Conservation (phyloP, 805 yeast genomes). For the Naumovozyma dairenensis region DNA sequence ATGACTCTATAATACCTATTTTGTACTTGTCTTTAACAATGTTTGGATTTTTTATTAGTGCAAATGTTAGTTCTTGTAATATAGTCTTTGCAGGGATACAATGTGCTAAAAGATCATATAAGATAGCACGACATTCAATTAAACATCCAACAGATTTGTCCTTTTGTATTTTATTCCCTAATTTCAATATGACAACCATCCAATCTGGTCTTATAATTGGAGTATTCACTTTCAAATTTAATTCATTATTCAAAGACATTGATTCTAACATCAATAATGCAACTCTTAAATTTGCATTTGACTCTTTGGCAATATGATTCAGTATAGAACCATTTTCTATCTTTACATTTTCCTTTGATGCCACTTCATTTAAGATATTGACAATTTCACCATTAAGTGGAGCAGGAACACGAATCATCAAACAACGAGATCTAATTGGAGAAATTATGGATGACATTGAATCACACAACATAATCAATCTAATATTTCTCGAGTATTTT, state of each 20-base stretch:
- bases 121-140: constrained; percentile 48
- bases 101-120: constrained; percentile 82
- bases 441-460: constrained; percentile 86
- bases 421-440: constrained; percentile 89
- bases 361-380: constrained; percentile 44
- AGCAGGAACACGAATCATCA: constrained; percentile 78
- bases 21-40: constrained; percentile 24
- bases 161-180: constrained; percentile 50
- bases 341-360: constrained; percentile 42
- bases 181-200: constrained; percentile 65
- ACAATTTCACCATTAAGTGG: constrained; percentile 57
- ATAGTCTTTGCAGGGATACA: constrained; percentile 87
- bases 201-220: constrained; percentile 72
- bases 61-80: constrained; percentile 49
- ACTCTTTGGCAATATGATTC: constrained; percentile 40
- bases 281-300: constrained; percentile 67
- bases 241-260: constrained; percentile 57
- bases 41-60: constrained; percentile 29
- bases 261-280: constrained; percentile 78
- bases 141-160: constrained; percentile 54
- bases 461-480: constrained; percentile 77
- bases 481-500: constrained; percentile 77
- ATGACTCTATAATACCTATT: constrained; percentile 43
- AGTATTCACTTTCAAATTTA: constrained; percentile 35
- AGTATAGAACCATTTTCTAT: constrained; percentile 37